These are phyloP conservation scores for Sugiyamaella qingdaonensis DNA, from an alignment of 805 yeast species.

Conservation along the genomic window DNA sequence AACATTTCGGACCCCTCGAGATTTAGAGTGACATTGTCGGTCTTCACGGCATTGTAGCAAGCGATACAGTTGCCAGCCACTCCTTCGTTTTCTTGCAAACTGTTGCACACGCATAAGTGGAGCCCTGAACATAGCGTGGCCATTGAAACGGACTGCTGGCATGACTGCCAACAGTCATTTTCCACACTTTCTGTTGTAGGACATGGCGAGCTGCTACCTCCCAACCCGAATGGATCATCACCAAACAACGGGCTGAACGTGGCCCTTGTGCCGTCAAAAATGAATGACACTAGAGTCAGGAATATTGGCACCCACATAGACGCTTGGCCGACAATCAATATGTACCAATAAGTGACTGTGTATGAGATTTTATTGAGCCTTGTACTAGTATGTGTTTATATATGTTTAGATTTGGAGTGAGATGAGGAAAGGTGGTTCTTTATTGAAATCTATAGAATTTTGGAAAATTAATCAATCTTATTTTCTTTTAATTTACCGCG, in stretches of 20 bases:
- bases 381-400: too few relatives aligned
- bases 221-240: not conserved
- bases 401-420: too few relatives aligned
- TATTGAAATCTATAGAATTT: too few relatives aligned
- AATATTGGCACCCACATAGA: not conserved
- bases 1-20: constrained; percentile 17
- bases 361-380: too few relatives aligned
- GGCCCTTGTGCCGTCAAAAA: not conserved
- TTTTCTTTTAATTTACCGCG: too few relatives aligned
- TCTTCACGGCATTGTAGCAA: constrained; percentile 17
- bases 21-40: constrained; percentile 11
- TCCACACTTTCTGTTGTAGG: constrained; percentile 1
- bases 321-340: too few relatives aligned
- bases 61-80: constrained; percentile 17
- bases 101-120: constrained; percentile 14
- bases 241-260: constrained; percentile 8
- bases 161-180: constrained; percentile 18
- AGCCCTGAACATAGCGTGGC: constrained; percentile 14
- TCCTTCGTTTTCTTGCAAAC: constrained; percentile 10
- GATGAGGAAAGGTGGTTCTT: too few relatives aligned
- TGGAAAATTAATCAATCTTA: too few relatives aligned
- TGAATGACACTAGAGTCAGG: constrained; percentile 1
- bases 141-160: constrained; percentile 14
- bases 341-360: too few relatives aligned
- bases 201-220: constrained; percentile 8